These are phyloP conservation scores for Rachicladosporium sp. DNA, from an alignment of 2,329 filamentous ascomycete species.

Conservation along the genomic window DNA sequence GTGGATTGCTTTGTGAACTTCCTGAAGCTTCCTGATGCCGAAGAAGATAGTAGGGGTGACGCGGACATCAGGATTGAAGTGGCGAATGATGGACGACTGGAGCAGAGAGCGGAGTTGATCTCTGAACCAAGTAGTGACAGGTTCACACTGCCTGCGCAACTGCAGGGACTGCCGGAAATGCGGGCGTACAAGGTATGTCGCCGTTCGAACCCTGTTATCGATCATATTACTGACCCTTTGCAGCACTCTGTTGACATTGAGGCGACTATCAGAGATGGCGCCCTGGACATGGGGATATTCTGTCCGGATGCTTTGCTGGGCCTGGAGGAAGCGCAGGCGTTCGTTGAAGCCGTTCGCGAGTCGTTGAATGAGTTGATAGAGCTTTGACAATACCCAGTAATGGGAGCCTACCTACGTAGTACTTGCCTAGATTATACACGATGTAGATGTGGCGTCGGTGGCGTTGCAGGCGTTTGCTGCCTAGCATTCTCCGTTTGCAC, in stretches of 20 bases:
- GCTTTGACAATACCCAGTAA: too few species aligned
- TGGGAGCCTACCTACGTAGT: too few species aligned
- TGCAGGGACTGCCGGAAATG: background rate
- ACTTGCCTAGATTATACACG: too few species aligned
- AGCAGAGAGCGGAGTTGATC: background rate
- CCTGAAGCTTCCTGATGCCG: slow-evolving; percentile 41
- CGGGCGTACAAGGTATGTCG: slow-evolving; percentile 8
- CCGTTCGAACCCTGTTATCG: background rate
- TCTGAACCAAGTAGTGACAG: too few species aligned
- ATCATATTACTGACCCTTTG: slow-evolving; percentile 10
- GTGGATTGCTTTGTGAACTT: slow-evolving; percentile 76
- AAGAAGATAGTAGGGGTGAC: slow-evolving; percentile 14
- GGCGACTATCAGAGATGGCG: slow-evolving; percentile 36
- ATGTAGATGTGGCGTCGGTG: too few species aligned
- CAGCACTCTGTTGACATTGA: slow-evolving; percentile 46
- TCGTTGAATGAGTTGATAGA: too few species aligned
- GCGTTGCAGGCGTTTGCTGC: too few species aligned
- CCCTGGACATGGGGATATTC: slow-evolving; percentile 43
- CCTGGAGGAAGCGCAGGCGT: slow-evolving; percentile 22
- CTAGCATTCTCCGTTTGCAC: too few species aligned
- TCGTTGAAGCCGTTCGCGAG: too few species aligned
- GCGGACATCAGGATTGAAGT: slow-evolving; percentile 15
- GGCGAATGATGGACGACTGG: slow-evolving; percentile 9
- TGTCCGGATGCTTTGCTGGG: slow-evolving; percentile 32
- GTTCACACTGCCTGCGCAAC: background rate